A percentile compares a stretch with the other conserved stretches of the same genome.
phyloP scores from a whole-genome alignment of 108 stramenopile species.

The Licmophora abbreviata region DNA sequence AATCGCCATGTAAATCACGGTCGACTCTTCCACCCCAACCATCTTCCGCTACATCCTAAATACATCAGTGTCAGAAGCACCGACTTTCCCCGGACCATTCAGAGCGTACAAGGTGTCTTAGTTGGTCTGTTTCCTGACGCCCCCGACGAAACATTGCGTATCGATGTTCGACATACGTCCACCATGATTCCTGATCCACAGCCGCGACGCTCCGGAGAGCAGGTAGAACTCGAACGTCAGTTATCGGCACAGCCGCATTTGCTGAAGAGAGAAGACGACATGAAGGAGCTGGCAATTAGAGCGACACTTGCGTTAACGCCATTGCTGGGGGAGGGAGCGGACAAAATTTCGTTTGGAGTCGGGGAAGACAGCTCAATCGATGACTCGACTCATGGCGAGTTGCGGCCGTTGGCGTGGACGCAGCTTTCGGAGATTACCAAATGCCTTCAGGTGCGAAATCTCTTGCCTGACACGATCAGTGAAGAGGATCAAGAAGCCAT shows the following conservation, averaged over 20 bases:
- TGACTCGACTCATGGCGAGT: neutral
- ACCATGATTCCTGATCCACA: conserved; percentile 81
- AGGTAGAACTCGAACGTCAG: conserved; percentile 46
- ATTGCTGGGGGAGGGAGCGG: conserved; percentile 31
- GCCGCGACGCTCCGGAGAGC: conserved; percentile 51
- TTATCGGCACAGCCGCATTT: conserved; percentile 46
- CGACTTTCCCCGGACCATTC: conserved; percentile 72
- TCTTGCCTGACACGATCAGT: conserved; percentile 49
- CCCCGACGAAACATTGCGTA: conserved; percentile 23
- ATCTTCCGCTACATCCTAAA: conserved; percentile 31
- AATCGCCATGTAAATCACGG: conserved; percentile 12
- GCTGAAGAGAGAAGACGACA: conserved; percentile 36
- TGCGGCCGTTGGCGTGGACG: conserved; percentile 47
- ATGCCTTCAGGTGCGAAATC: conserved; percentile 45
- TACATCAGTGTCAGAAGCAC: conserved; percentile 52
- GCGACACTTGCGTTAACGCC: conserved; percentile 38
- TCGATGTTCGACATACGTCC: conserved; percentile 57
- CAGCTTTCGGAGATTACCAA: conserved; percentile 71
- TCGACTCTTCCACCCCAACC: conserved; percentile 14
- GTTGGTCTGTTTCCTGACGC: conserved; percentile 62
- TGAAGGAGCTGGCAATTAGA: conserved; percentile 39
- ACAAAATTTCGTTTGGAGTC: conserved; percentile 55
- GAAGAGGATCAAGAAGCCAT: conserved; percentile 50
- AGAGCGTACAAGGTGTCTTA: conserved; percentile 68
- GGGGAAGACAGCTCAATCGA: conserved; percentile 36